Base-by-base conservation (phyloP, 2,329 filamentous ascomycete genomes). In the Coccinonectria pachysandricola region DNA sequence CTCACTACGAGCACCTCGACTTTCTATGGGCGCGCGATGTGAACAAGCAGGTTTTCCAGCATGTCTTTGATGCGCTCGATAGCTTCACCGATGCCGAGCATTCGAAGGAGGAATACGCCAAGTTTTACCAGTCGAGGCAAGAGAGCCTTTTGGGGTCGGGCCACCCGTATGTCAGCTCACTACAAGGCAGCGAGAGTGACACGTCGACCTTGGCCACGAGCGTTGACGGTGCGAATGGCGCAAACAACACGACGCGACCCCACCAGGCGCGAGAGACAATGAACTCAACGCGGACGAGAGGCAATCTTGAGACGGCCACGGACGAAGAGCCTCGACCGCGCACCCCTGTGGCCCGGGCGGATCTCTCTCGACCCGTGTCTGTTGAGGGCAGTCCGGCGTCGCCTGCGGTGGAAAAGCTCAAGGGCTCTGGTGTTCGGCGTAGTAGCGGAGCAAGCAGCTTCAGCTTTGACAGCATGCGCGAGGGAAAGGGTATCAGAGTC, bases 1-100 rank as follows among this genome's bases (percentile, higher is more conserved):
- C 80, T 0, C 85, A 93, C 50, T 98, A 94, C 53, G 91, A 98
- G 54, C 91, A 98, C 54, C 71, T 98, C 13, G 91, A 98, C 53
- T 94, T 98, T 45, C 64, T 98, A 1, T 98, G 91, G 91, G 91
- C 83, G 1, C 66, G 74, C 19, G 86, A 95, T 45, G 82, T 93
- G 6, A 71, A 93, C 40, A 62, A 67, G 1, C 73, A 86, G 27
- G 88, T 96, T 3, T 95, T 95, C 47, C 82, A 78, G 10, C 84
- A 93, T 49, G 85, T 98, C 2, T 87, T 94, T 37, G 79, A 92
- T 42, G 87, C 91, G 0, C 62, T 98, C 7, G 75, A 92, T 33
- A 77, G 68, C 42, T 84, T 79, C 48, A 71, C 66, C 3, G 62
- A 64, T 21, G 62, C 70, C 0, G 63, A 66, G 24, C 70, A 76